Conservation (phyloP, 805 yeast species). For the Kregervanrija pseudodelftensis region DNA sequence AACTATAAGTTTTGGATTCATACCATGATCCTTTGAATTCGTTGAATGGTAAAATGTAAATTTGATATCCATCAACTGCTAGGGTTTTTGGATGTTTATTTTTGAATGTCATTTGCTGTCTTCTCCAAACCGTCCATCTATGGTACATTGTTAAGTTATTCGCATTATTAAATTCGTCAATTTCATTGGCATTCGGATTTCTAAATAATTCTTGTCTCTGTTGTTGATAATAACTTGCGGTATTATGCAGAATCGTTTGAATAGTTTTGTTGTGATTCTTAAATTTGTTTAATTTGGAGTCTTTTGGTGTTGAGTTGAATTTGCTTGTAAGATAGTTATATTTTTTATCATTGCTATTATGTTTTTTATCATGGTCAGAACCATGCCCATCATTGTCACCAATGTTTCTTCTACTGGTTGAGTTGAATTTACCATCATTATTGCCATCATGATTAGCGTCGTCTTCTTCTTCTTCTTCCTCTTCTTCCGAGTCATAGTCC, state of each 20-base stretch:
- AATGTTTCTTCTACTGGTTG: background rate
- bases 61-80: constrained; percentile 90
- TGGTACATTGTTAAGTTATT: constrained; percentile 47
- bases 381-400: too few relatives aligned
- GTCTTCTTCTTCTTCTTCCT: background rate
- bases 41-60: constrained; percentile 81
- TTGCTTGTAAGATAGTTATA: background rate
- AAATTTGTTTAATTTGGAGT: constrained; percentile 17
- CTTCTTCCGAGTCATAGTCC: constrained; percentile 15
- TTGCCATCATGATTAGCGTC: constrained; percentile 1
- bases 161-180: constrained; percentile 1
- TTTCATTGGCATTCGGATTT: constrained; percentile 4
- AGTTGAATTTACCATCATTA: background rate
- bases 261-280: constrained; percentile 18
- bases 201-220: constrained; percentile 11
- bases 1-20: constrained; percentile 74
- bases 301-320: constrained; percentile 5
- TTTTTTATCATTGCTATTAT: background rate
- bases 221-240: constrained; percentile 14
- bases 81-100: constrained; percentile 75
- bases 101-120: constrained; percentile 79
- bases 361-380: too few relatives aligned
- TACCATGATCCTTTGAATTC: constrained; percentile 57
- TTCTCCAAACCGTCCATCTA: constrained; percentile 82
- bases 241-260: constrained; percentile 20